Conservation (phyloP, 139 green algal genomes). For the Chlorella sp. region DNA sequence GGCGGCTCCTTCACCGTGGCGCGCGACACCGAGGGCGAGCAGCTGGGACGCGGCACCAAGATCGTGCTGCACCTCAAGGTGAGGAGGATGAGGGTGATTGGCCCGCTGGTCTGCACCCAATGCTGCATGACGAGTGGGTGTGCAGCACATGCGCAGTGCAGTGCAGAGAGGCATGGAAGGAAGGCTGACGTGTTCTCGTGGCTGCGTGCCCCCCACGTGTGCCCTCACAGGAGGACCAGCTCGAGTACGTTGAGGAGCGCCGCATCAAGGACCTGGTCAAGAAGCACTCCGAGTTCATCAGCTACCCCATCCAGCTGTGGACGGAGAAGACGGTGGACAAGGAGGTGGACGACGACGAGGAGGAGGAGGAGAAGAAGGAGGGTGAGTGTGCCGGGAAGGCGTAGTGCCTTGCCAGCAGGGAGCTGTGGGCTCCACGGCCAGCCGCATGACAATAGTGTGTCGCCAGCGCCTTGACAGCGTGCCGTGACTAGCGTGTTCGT, state of each 20-base stretch:
- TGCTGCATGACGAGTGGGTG: no score
- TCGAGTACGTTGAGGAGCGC: conserved; percentile 98
- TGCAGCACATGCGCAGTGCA: no score
- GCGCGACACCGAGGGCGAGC: conserved; percentile 73
- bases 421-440: no score
- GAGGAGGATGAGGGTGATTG: neutral
- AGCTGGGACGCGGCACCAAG: conserved; percentile 91
- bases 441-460: no score
- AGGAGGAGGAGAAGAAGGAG: conserved; percentile 49
- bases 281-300: conserved; percentile 99
- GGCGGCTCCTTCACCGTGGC: conserved; percentile 98
- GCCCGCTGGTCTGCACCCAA: neutral
- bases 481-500: no score
- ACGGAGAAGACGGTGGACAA: conserved; percentile 97
- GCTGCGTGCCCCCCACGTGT: no score
- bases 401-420: no score
- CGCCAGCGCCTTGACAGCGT: no score
- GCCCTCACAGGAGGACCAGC: conserved; percentile 86
- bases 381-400: conserved; percentile 6
- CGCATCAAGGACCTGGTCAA: conserved; percentile 98
- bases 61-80: conserved; percentile 94
- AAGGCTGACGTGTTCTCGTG: neutral
- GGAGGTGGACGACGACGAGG: conserved; percentile 90
- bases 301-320: conserved; percentile 97
- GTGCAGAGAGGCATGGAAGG: no score